Conservation (phyloP, 176 grass and related monocot species). For the Pontederia paniculata region DNA sequence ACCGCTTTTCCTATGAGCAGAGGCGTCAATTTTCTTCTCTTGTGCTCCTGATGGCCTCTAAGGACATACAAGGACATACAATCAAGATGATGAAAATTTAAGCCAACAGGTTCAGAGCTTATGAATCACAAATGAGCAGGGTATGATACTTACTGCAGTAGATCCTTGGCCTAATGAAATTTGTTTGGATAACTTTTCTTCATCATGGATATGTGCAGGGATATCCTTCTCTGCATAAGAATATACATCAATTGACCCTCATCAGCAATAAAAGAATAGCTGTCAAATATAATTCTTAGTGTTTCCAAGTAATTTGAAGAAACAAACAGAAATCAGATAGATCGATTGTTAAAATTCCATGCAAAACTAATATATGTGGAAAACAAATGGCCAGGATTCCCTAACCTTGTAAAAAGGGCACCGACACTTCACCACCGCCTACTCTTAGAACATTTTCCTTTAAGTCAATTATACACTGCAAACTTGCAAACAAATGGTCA, state of each 20-base stretch:
- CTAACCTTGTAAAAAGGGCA: slow-evolving; percentile 93
- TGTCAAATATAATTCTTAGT: background rate
- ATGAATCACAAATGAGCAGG: no score
- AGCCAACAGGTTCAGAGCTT: no score
- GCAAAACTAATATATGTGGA: slow-evolving; percentile 9
- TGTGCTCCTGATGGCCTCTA: slow-evolving; percentile 59
- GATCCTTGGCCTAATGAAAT: slow-evolving; percentile 42
- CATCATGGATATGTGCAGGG: slow-evolving; percentile 69
- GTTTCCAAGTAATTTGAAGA: slow-evolving; percentile 1
- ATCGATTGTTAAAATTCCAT: background rate
- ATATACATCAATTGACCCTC: slow-evolving; percentile 11
- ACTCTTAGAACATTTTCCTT: slow-evolving; percentile 99
- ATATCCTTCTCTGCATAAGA: slow-evolving; percentile 95
- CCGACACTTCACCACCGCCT: slow-evolving; percentile 90
- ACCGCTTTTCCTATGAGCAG: slow-evolving; percentile 34
- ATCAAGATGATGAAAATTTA: no score
- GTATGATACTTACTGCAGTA: slow-evolving; percentile 37
- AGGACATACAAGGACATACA: no score
- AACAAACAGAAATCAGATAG: slow-evolving; percentile 14
- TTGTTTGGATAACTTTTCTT: slow-evolving; percentile 50
- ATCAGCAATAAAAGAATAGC: background rate
- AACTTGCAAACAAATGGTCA: background rate
- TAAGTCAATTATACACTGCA: slow-evolving; percentile 97
- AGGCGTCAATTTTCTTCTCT: slow-evolving; percentile 29
- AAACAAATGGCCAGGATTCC: background rate